A percentile compares a stretch with the other conserved stretches of the same genome.
Conservation (phyloP, 208 protist genomes). For the Acanthamoeba culbertsoni region DNA sequence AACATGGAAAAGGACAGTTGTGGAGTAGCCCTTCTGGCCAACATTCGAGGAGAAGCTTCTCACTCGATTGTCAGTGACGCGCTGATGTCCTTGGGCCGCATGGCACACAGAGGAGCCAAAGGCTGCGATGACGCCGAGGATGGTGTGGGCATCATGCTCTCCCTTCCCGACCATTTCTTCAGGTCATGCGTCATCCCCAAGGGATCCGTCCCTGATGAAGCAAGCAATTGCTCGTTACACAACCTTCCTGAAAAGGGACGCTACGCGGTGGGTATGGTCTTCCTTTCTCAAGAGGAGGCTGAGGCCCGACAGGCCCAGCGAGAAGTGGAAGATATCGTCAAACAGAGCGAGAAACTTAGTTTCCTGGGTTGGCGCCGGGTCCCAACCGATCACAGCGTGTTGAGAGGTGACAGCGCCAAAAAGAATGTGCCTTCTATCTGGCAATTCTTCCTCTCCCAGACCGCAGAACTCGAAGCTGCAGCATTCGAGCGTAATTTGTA, state of each 20-base stretch:
- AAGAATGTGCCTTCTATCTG: neutral
- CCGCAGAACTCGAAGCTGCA: neutral
- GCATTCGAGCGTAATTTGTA: constrained; percentile 54
- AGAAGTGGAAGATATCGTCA: constrained; percentile 62
- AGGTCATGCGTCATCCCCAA: neutral
- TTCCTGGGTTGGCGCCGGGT: constrained; percentile 80
- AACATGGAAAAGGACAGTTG: constrained; percentile 80
- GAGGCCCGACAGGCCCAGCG: neutral
- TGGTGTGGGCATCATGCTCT: constrained; percentile 83
- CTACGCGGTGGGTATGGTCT: constrained; percentile 80
- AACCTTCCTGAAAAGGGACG: neutral
- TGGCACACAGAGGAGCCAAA: constrained; percentile 82
- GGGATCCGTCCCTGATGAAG: neutral
- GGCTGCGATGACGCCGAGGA: constrained; percentile 83
- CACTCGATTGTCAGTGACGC: constrained; percentile 70
- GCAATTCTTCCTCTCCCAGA: constrained; percentile 28
- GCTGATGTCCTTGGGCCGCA: constrained; percentile 73
- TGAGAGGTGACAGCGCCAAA: neutral
- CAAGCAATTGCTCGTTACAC: neutral
- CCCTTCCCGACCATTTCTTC: constrained; percentile 82
- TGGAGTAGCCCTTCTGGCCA: constrained; percentile 83
- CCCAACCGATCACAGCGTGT: constrained; percentile 58
- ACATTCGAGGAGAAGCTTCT: constrained; percentile 68
- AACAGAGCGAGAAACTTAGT: constrained; percentile 35
- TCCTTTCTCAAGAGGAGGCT: constrained; percentile 63